Conservation (phyloP, 2,329 filamentous ascomycete genomes). For the Clarireedia paspali region DNA sequence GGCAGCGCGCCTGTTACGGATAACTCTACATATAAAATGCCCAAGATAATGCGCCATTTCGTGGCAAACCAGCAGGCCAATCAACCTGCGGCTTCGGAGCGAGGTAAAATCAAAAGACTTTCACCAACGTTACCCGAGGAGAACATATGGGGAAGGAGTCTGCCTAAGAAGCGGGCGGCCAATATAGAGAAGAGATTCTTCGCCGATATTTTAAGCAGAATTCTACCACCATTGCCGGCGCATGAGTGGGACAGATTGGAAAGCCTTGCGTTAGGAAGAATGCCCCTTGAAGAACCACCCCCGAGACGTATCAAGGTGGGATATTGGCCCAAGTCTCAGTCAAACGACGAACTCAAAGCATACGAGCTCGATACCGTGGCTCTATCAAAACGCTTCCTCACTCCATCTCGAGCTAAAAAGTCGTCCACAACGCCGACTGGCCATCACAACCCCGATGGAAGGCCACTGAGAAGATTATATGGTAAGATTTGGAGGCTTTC, state of each 20-base stretch:
- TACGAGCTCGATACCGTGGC: too few species aligned
- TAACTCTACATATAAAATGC: background rate
- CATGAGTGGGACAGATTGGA: constrained; percentile 49
- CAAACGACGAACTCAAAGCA: background rate
- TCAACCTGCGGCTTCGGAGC: constrained; percentile 9
- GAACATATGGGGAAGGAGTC: constrained; percentile 44
- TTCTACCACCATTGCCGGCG: constrained; percentile 46
- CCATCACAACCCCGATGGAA: background rate
- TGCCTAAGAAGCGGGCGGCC: constrained; percentile 33
- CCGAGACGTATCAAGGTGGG: constrained; percentile 17
- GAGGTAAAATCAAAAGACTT: constrained; percentile 2
- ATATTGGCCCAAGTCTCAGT: background rate
- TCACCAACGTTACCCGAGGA: constrained; percentile 34
- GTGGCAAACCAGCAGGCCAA: constrained; percentile 17
- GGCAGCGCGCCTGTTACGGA: background rate
- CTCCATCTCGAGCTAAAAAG: background rate
- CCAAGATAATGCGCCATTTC: background rate
- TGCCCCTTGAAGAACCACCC: constrained; percentile 11
- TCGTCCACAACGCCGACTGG: background rate
- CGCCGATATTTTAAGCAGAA: constrained; percentile 35
- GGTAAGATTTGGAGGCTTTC: constrained; percentile 37
- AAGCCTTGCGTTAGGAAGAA: constrained; percentile 34
- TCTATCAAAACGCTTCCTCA: too few species aligned
- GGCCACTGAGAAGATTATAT: constrained; percentile 43
- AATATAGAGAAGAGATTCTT: constrained; percentile 42